A percentile compares a stretch with the other conserved stretches of the same genome.
These are phyloP conservation scores for Phytophthora brassicae DNA, from an alignment of 352 stramenopile genomes.

Conservation along the genomic window DNA sequence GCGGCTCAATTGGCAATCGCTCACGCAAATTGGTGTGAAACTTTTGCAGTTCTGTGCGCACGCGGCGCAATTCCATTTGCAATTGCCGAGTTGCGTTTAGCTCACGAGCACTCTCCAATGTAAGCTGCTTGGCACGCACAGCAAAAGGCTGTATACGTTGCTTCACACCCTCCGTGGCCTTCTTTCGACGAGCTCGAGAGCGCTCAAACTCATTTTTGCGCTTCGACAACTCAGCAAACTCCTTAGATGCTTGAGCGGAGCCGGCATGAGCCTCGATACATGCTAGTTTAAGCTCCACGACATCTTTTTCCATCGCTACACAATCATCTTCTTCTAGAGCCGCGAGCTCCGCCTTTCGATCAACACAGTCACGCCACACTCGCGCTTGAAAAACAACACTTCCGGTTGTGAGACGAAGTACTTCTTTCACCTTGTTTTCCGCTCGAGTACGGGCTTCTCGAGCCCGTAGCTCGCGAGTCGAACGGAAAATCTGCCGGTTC, in stretches of 20 bases:
- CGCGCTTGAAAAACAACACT: constrained; percentile 66
- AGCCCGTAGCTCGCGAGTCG: constrained; percentile 28
- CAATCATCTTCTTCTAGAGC: constrained; percentile 49
- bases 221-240: constrained; percentile 38
- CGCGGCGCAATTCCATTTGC: constrained; percentile 46
- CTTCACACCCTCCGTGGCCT: constrained; percentile 42
- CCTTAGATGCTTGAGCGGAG: constrained; percentile 33
- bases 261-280: constrained; percentile 51
- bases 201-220: constrained; percentile 40
- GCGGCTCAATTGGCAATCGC: constrained; percentile 34
- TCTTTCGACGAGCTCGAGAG: constrained; percentile 25
- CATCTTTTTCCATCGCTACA: constrained; percentile 45
- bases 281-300: constrained; percentile 45
- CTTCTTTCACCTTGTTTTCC: constrained; percentile 34
- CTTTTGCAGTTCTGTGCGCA: constrained; percentile 38
- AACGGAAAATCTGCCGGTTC: constrained; percentile 58
- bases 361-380: constrained; percentile 70
- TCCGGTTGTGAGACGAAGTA: constrained; percentile 32
- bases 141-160: constrained; percentile 62
- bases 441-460: constrained; percentile 28
- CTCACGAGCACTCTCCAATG: constrained; percentile 50
- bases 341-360: constrained; percentile 42
- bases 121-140: constrained; percentile 57
- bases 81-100: constrained; percentile 53
- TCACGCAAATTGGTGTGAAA: constrained; percentile 46